Evolutionary conservation across 345 rosid genomes (phyloP), one percentile per base, ranked within the genome.

Genomic region (Lenwebbia sp.): DNA sequence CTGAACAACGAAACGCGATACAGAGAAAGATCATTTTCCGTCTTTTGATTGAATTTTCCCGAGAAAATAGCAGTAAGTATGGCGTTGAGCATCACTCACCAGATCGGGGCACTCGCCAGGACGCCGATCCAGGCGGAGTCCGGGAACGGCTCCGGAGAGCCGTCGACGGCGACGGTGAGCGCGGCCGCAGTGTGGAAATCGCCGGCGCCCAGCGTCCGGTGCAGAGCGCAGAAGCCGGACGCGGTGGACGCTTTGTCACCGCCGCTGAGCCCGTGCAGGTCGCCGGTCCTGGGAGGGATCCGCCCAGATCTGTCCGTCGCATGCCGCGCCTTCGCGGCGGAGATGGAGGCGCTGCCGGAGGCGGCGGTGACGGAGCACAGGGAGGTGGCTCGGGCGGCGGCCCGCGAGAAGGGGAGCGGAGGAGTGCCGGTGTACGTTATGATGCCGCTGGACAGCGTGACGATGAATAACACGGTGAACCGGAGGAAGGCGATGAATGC

Each of bases 381-480:
- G 86, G 87, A 54, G 85, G 85, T 81, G 84, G 90, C 85, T 83
- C 85, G 88, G 2, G 56, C 56, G 37, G 91, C 75, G 78, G 92
- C 50, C 85, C 75, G 88, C 86, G 85, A 47, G 78, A 87, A 87
- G 84, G 92, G 91, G 53, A 87, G 57, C 94, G 95, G 30, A 97
- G 97, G 98, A 23, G 99, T 97, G 82, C 99, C 99, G 84, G 99
- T 97, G 70, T 97, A 86, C 86, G 99, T 97, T 82, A 97, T 97
- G 99, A 97, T 97, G 99, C 99, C 99, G 89, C 88, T 96, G 89
- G 99, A 97, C 85, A 94, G 98, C 88, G 99, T 97, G 86, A 97
- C 98, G 85, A 90, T 86, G 93, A 91, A 92, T 84, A 94, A 96
- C 86, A 90, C 94, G 58, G 92, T 97, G 89, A 96, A 95, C 53